Conservation (phyloP, 2,329 filamentous ascomycete genomes). For the Pyrenophora teres region DNA sequence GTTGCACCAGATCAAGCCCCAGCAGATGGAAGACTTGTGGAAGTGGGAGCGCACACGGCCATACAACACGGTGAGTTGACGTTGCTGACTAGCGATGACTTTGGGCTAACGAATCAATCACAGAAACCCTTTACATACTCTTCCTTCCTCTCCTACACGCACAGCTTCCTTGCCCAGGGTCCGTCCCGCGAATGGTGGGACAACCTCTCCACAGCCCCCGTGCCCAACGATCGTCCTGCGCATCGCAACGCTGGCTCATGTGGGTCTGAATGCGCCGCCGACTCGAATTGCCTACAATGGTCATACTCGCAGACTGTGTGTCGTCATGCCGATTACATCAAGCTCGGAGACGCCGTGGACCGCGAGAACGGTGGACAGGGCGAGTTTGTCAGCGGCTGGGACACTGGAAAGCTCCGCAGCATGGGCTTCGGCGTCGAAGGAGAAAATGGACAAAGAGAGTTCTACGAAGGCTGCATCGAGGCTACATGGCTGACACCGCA, state of each 20-base stretch:
- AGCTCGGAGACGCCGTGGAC: conserved; percentile 42
- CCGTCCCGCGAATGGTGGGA: conserved; percentile 45
- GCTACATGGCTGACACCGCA: conserved; percentile 48
- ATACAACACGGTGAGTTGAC: conserved; percentile 35
- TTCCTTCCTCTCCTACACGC: conserved; percentile 45
- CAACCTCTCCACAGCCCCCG: conserved; percentile 39
- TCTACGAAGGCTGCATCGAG: conserved; percentile 43
- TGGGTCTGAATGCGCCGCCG: conserved; percentile 41
- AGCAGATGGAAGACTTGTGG: conserved; percentile 58
- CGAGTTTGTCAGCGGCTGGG: conserved; percentile 48
- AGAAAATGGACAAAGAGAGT: conserved; percentile 37
- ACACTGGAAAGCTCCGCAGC: conserved; percentile 42
- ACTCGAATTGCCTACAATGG: conserved; percentile 44
- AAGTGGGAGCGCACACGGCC: conserved; percentile 52
- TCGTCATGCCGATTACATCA: conserved; percentile 45
- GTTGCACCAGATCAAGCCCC: conserved; percentile 46
- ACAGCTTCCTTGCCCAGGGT: conserved; percentile 39
- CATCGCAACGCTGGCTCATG: conserved; percentile 42
- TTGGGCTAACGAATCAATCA: conserved; percentile 9
- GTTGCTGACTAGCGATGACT: neutral
- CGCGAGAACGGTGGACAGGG: conserved; percentile 40
- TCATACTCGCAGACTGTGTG: conserved; percentile 47
- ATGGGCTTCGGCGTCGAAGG: conserved; percentile 44
- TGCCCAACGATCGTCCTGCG: conserved; percentile 43
- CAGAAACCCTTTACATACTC: conserved; percentile 47